phyloP scores from a whole-genome alignment of 352 stramenopile species.

The Discostella stelligera region DNA sequence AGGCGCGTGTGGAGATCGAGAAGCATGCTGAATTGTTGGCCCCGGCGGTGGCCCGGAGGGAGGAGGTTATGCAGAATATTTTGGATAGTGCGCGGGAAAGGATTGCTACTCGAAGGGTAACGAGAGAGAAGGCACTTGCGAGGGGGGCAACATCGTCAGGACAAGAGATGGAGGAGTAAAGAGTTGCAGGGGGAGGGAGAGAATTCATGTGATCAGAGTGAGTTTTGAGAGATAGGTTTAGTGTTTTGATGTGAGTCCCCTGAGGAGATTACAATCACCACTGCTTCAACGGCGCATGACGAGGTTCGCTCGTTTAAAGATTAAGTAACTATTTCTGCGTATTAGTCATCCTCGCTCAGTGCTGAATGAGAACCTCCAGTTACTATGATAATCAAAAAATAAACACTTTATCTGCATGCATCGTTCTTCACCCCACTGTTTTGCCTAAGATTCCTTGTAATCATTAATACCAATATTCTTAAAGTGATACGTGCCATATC shows the following conservation, averaged over 20 bases:
- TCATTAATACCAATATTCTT: too few relatives aligned
- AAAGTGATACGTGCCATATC: too few relatives aligned
- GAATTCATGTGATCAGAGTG: not conserved
- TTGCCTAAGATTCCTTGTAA: too few relatives aligned
- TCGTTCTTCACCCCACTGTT: too few relatives aligned
- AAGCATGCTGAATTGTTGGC: slow-evolving; percentile 86
- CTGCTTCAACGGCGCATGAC: too few relatives aligned
- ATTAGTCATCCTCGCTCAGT: too few relatives aligned
- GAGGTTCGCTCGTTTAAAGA: too few relatives aligned
- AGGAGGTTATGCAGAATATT: slow-evolving; percentile 84
- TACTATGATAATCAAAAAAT: too few relatives aligned
- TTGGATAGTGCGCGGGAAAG: slow-evolving; percentile 70
- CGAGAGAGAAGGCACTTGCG: slow-evolving; percentile 42
- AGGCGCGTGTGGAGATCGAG: slow-evolving; percentile 86
- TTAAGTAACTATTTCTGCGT: too few relatives aligned
- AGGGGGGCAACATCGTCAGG: slow-evolving; percentile 3
- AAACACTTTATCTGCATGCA: too few relatives aligned
- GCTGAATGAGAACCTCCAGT: too few relatives aligned
- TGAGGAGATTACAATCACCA: too few relatives aligned
- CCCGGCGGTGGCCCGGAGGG: slow-evolving; percentile 79
- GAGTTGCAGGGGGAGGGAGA: not conserved
- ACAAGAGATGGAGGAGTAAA: slow-evolving; percentile 48
- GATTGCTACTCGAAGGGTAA: slow-evolving; percentile 76
- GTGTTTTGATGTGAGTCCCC: not conserved
- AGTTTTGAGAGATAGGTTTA: not conserved